Conservation (phyloP, 106 monocot genomes). For the Apostasia shenzhenica region DNA sequence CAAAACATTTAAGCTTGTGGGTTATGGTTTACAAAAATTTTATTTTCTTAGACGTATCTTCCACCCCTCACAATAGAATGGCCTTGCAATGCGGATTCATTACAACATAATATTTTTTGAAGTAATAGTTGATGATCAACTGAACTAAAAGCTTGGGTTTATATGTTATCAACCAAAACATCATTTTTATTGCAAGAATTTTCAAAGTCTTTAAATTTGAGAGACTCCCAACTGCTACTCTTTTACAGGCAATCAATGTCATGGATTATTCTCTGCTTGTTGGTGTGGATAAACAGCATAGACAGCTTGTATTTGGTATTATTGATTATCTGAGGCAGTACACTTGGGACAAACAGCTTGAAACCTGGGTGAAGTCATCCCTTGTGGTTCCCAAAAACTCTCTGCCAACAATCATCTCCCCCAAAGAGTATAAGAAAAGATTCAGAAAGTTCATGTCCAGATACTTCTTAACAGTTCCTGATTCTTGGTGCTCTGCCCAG, state of each 20-base stretch:
- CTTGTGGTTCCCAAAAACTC: slow-evolving; percentile 67
- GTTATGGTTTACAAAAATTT: too few relatives aligned
- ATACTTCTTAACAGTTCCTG: slow-evolving; percentile 82
- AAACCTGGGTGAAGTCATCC: slow-evolving; percentile 77
- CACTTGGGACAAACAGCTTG: slow-evolving; percentile 86
- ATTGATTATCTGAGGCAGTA: slow-evolving; percentile 89
- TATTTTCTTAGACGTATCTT: too few relatives aligned
- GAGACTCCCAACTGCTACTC: background rate
- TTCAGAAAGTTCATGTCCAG: slow-evolving; percentile 76
- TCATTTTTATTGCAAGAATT: background rate
- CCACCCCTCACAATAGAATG: too few relatives aligned
- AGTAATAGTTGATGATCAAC: too few relatives aligned
- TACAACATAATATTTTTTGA: too few relatives aligned
- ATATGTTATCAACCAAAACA: too few relatives aligned
- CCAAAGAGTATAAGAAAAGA: slow-evolving; percentile 83
- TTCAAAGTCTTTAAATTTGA: background rate
- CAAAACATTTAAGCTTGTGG: too few relatives aligned
- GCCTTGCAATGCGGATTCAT: too few relatives aligned
- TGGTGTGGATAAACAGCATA: slow-evolving; percentile 73
- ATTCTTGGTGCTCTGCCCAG: slow-evolving; percentile 41
- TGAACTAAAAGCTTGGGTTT: too few relatives aligned
- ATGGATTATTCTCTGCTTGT: slow-evolving; percentile 90
- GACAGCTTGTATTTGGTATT: slow-evolving; percentile 76
- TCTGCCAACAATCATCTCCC: slow-evolving; percentile 65
- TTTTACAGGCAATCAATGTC: slow-evolving; percentile 67